Percentiles rank a stretch among this genome's conserved stretches.
Evolutionary conservation across 2,329 filamentous ascomycete genomes (phyloP).

Genomic region (Dendryphion nanum): DNA sequence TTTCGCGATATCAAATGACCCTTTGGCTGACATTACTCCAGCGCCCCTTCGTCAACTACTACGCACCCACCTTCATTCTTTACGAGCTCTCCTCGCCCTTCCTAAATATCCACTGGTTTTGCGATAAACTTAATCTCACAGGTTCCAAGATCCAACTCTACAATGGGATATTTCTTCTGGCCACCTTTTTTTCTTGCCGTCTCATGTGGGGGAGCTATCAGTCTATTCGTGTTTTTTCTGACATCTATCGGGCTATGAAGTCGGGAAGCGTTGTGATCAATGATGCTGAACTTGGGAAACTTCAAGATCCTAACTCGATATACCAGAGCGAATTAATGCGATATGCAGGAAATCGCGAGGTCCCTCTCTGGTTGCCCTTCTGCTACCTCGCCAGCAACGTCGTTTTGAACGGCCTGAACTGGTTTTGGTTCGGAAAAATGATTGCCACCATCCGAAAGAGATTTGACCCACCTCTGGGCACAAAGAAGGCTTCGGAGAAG

Average conservation of each 20-base stretch:
- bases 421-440: slow-evolving; percentile 88
- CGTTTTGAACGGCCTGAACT: slow-evolving; percentile 72
- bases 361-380: slow-evolving; percentile 69
- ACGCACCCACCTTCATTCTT: slow-evolving; percentile 76
- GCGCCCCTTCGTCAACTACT: slow-evolving; percentile 83
- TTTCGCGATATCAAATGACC: slow-evolving; percentile 2
- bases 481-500: slow-evolving; percentile 22
- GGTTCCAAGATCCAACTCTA: slow-evolving; percentile 71
- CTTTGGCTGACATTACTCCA: slow-evolving; percentile 37
- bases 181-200: slow-evolving; percentile 74
- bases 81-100: slow-evolving; percentile 86
- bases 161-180: slow-evolving; percentile 71
- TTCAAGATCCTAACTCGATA: slow-evolving; percentile 14
- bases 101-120: slow-evolving; percentile 89
- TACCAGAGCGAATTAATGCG: slow-evolving; percentile 48
- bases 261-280: slow-evolving; percentile 20
- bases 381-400: slow-evolving; percentile 70
- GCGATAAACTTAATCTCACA: slow-evolving; percentile 80
- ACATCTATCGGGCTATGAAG: slow-evolving; percentile 56
- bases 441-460: slow-evolving; percentile 74
- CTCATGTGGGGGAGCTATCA: slow-evolving; percentile 76
- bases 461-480: slow-evolving; percentile 61
- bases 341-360: slow-evolving; percentile 41
- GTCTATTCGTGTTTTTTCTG: slow-evolving; percentile 62
- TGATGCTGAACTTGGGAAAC: slow-evolving; percentile 28